Evolutionary conservation across 352 stramenopile species (phyloP), one percentile per base, ranked within the genome.

Genomic region (Pythium plurisporium): DNA sequence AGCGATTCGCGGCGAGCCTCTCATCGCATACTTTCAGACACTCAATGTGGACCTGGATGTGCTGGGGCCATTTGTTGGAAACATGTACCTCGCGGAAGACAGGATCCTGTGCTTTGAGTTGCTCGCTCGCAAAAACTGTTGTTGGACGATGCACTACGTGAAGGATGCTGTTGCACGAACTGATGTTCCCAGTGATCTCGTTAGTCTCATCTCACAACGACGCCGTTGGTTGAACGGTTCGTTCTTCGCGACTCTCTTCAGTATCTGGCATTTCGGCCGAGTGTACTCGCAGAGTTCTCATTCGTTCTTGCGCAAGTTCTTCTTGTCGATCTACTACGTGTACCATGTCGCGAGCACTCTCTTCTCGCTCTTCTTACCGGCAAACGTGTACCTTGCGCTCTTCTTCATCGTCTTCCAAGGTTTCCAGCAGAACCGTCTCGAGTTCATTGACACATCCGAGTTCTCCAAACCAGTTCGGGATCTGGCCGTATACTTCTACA

Each of bases 81-180:
- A 96, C 61, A 94, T 94, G 82, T 94, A 94, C 63, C 76, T 96
- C 9, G 86, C 86, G 0, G 86, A 96, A 57, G 86, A 96, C 55
- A 73, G 86, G 31, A 87, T 96, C 36, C 54, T 96, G 46, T 91
- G 78, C 40, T 94, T 94, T 56, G 82, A 96, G 66, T 64, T 96
- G 29, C 69, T 96, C 12, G 86, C 84, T 9, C 66, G 81, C 17
- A 91, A 91, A 49, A 73, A 82, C 41, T 92, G 82, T 65, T 87
- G 70, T 42, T 96, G 85, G 82, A 93, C 86, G 6, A 91, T 94
- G 79, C 82, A 93, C 40, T 96, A 93, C 54, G 81, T 94, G 26
- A 88, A 92, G 36, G 76, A 93, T 17, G 83, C 86, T 0, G 74
- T 94, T 0, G 86, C 86, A 26, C 74, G 82, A 12, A 96, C 86